Conservation (phyloP, 2,329 filamentous ascomycete genomes). For the Colletotrichum acutatum region DNA sequence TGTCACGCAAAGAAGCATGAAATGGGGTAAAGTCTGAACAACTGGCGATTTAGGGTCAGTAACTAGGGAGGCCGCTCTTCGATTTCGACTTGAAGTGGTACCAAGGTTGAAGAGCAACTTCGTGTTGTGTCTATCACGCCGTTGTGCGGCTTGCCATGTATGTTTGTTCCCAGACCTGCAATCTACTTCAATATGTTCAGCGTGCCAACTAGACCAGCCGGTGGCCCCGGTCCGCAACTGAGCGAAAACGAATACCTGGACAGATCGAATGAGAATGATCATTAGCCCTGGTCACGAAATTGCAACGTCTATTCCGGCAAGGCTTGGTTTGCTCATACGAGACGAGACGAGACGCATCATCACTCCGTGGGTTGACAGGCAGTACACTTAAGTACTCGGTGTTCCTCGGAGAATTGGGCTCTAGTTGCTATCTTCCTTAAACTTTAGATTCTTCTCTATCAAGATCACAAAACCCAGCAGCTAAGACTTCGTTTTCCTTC, state of each 20-base stretch:
- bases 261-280: background rate
- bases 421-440: background rate
- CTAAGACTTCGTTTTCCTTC: no score
- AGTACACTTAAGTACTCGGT: background rate
- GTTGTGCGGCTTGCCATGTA: no score
- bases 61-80: no score
- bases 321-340: background rate
- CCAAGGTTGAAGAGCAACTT: no score
- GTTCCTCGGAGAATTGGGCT: no score
- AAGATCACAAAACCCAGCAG: background rate
- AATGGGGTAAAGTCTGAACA: background rate
- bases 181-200: background rate
- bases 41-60: no score
- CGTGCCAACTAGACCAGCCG: background rate
- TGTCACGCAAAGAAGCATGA: background rate
- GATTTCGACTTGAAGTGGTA: no score
- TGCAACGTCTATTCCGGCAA: background rate
- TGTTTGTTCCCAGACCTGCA: background rate
- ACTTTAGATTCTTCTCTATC: background rate
- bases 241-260: no score
- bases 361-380: no score
- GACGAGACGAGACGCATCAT: no score
- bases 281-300: background rate
- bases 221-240: no score
- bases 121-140: no score